Evolutionary conservation across 345 rosid species (phyloP), one percentile per base, ranked within the genome.

Genomic region (Geranium brycei): DNA sequence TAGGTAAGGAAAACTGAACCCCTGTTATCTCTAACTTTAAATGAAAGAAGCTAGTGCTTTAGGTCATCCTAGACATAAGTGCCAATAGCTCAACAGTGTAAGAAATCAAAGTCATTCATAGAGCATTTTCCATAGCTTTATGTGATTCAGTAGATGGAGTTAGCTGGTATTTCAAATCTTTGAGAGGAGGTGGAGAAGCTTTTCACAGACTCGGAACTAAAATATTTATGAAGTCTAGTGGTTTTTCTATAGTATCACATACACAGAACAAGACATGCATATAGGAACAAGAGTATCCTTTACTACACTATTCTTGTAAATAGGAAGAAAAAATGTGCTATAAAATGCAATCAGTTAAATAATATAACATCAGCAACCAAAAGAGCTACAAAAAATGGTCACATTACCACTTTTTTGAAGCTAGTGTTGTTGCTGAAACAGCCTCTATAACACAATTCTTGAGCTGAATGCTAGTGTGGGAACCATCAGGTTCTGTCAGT

Each of bases 331-430:
- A 17, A 51, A 30, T 30, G 58, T 32, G 17, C 12, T 57, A 16
- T 0, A 58, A 53, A 41, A 17, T 53, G 56, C 51, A 53, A 57
- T 53, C 40, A 19, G 41, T 7, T 4, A 28, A 31, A 5, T 13
- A 55, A 58, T 23, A 7, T 23, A 31, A 19, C 17, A 30, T n/a
- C 41, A 30, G 4, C 41, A 7, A 7, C 41, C 41, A 35, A 35
- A 35, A 35, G 41, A 35, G 41, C 10, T 35, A 23, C 41, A 35
- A 7, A 35, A 7, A 35, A 35, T 35, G 41, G 41, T 7, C 4
- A 35, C 41, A 35, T 23, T 85, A 93, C 97, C 99, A 93, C 82
- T 93, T 93, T 71, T 84, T 80, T 0, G 96, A 83, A 51, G 87
- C 58, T 63, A 77, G 81, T 38, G 60, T 71, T 57, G 97, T 66